A percentile compares a stretch with the other conserved stretches of the same genome.
Conservation (phyloP, 768 basidiomycete genomes). For the Omphalotus guepiniiformis region DNA sequence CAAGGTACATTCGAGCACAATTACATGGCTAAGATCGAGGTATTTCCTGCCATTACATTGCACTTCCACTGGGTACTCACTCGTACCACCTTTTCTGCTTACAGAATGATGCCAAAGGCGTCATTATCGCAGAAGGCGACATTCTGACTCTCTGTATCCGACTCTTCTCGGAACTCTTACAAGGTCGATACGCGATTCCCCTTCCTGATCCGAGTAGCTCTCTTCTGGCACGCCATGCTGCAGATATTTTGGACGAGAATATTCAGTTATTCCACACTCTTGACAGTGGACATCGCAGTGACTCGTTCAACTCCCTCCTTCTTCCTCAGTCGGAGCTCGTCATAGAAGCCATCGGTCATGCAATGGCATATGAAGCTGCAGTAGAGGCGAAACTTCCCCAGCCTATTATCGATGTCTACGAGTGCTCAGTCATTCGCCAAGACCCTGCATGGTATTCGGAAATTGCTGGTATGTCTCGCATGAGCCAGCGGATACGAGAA, state of each 20-base stretch:
- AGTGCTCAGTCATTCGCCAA: constrained; percentile 45
- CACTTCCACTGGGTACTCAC: neutral
- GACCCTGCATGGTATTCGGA: constrained; percentile 62
- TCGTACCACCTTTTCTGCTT: constrained; percentile 4
- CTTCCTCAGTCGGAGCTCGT: constrained; percentile 51
- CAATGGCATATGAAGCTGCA: constrained; percentile 55
- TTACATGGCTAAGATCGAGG: constrained; percentile 53
- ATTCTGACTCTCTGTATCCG: constrained; percentile 50
- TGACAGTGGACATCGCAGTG: constrained; percentile 46
- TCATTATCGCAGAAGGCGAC: constrained; percentile 55
- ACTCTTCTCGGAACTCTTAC: constrained; percentile 55
- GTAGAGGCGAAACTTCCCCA: constrained; percentile 37
- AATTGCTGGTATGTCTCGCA: constrained; percentile 42
- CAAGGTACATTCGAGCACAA: constrained; percentile 66
- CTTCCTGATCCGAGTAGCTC: constrained; percentile 48
- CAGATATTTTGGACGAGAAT: constrained; percentile 44
- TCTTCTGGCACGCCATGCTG: constrained; percentile 48
- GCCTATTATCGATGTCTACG: constrained; percentile 53
- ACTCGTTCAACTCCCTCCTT: constrained; percentile 46
- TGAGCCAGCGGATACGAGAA: constrained; percentile 43
- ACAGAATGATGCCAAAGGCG: constrained; percentile 50
- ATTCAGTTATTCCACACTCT: constrained; percentile 31
- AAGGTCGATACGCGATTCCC: constrained; percentile 46
- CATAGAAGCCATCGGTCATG: constrained; percentile 61
- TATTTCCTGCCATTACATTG: constrained; percentile 18